phyloP scores from a whole-genome alignment of 2,329 filamentous ascomycete species.

The Trichoderma pleuroti region DNA sequence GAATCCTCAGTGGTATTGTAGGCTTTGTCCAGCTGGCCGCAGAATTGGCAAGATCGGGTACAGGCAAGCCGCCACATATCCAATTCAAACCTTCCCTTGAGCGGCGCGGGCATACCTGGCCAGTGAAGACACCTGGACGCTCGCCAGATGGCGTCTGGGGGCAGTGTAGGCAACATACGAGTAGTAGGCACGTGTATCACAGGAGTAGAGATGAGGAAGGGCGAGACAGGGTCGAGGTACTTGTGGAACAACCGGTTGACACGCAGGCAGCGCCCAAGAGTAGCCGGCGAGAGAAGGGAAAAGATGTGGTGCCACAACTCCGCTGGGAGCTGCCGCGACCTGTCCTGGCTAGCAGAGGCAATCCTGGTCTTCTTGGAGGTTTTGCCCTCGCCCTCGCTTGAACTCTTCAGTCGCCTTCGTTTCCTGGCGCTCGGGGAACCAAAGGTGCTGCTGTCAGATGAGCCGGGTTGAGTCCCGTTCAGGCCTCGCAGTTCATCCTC shows the following conservation, averaged over 20 bases:
- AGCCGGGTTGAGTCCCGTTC: not conserved
- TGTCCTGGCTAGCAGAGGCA: not conserved
- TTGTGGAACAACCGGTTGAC: constrained; percentile 65
- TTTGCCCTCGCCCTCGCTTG: not conserved
- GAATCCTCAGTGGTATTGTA: constrained; percentile 27
- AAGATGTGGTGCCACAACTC: constrained; percentile 71
- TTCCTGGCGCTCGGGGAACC: constrained; percentile 2
- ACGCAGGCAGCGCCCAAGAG: constrained; percentile 61
- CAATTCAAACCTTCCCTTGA: constrained; percentile 63
- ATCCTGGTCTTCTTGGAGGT: constrained; percentile 17
- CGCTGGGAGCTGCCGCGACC: constrained; percentile 43
- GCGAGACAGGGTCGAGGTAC: constrained; percentile 51
- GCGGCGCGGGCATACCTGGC: constrained; percentile 65
- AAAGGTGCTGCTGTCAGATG: not conserved
- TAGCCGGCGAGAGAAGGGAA: constrained; percentile 59
- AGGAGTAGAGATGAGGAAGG: constrained; percentile 24
- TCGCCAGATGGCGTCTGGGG: constrained; percentile 68
- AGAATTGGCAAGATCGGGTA: constrained; percentile 64
- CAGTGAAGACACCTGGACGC: constrained; percentile 62
- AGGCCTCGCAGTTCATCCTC: not conserved
- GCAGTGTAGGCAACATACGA: constrained; percentile 32
- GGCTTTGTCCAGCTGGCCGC: constrained; percentile 42
- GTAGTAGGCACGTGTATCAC: constrained; percentile 25
- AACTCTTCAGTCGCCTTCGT: constrained; percentile 5
- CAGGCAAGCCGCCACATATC: constrained; percentile 73